phyloP scores from a whole-genome alignment of 306 rosid species.

The Carpinus viminea region DNA sequence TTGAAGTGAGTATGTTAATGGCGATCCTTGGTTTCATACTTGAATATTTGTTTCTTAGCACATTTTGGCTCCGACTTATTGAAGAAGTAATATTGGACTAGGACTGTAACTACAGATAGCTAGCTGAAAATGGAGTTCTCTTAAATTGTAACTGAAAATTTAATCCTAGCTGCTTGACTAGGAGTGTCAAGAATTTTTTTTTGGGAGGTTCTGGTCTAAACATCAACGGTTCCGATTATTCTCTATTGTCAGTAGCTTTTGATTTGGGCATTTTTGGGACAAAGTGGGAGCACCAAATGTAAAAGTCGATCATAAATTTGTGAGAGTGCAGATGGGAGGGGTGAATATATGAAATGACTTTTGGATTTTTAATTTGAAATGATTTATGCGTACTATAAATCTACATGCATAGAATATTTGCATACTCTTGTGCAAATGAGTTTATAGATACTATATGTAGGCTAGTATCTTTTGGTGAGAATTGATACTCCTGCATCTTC shows the following conservation, averaged over 20 bases:
- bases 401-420: background rate
- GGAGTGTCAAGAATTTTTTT: background rate
- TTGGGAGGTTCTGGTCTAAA: background rate
- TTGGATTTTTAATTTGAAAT: background rate
- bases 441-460: too few species aligned
- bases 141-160: background rate
- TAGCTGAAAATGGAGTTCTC: background rate
- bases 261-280: background rate
- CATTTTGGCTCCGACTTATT: background rate
- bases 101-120: background rate
- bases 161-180: background rate
- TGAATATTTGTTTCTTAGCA: background rate
- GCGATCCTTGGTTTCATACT: constrained; percentile 23
- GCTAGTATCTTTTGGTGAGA: background rate
- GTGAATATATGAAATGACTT: background rate
- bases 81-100: background rate
- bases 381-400: background rate
- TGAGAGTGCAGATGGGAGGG: background rate
- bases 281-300: background rate
- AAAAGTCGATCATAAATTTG: background rate
- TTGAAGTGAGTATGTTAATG: constrained; percentile 73
- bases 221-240: background rate
- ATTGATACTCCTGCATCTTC: background rate
- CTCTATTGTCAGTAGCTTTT: background rate
- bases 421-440: background rate